A percentile compares a stretch with the other conserved stretches of the same genome.
phyloP scores from a whole-genome alignment of 495 filamentous ascomycete genomes.

The Chaetomium tenue region DNA sequence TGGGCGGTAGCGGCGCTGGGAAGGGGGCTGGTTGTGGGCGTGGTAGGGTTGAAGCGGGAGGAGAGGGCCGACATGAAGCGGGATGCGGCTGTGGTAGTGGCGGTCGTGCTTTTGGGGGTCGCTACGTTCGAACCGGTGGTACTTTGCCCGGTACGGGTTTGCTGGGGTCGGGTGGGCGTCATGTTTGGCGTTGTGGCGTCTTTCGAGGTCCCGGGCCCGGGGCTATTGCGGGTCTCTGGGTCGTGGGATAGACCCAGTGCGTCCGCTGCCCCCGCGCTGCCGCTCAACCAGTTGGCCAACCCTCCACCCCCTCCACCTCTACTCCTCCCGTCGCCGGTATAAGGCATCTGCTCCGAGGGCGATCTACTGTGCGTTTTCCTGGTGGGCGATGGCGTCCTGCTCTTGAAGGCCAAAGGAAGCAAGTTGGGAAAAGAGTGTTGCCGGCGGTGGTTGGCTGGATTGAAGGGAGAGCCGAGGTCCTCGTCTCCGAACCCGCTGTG shows the following conservation, averaged over 20 bases:
- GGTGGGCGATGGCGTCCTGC: conserved; percentile 36
- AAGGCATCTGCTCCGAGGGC: conserved; percentile 43
- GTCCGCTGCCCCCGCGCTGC: conserved; percentile 23
- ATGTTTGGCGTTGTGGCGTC: conserved; percentile 29
- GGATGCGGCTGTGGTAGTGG: conserved; percentile 34
- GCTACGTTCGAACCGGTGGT: conserved; percentile 18
- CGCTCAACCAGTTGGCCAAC: conserved; percentile 40
- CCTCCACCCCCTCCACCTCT: conserved; percentile 25
- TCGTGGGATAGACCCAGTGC: conserved; percentile 24
- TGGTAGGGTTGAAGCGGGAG: conserved; percentile 39
- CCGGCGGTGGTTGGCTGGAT: conserved; percentile 37
- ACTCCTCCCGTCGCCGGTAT: conserved; percentile 42
- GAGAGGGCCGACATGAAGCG: conserved; percentile 48
- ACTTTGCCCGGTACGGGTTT: conserved; percentile 18
- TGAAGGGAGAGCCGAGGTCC: conserved; percentile 30
- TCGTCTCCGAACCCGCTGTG: conserved; percentile 40
- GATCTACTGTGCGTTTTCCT: conserved; percentile 29
- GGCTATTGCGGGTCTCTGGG: not conserved
- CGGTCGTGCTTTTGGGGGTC: conserved; percentile 39
- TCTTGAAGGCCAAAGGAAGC: conserved; percentile 35
- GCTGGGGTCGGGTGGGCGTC: conserved; percentile 36
- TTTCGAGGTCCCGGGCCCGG: not conserved
- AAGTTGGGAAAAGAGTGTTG: conserved; percentile 45
- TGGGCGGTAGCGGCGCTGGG: conserved; percentile 9
- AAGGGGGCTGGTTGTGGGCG: conserved; percentile 17